phyloP scores from a whole-genome alignment of 179 eudicot genomes.

The Vitellaria paradoxa region DNA sequence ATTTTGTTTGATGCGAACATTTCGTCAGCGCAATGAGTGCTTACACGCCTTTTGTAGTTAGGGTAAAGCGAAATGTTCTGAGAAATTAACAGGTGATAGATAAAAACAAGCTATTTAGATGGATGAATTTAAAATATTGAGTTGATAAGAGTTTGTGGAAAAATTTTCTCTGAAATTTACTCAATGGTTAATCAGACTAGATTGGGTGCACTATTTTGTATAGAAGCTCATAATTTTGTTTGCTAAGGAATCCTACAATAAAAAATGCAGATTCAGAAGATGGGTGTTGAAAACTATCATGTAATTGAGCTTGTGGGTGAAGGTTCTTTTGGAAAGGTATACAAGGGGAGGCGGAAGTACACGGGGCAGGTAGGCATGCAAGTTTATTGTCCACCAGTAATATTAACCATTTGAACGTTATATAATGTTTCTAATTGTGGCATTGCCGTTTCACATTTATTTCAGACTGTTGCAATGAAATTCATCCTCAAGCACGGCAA shows the following conservation, averaged over 20 bases:
- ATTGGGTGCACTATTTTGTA: not conserved
- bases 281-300: conserved; percentile 95
- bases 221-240: not conserved
- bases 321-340: conserved; percentile 98
- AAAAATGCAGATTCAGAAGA: conserved; percentile 23
- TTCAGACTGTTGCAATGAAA: conserved; percentile 96
- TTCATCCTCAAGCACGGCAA: conserved; percentile 94
- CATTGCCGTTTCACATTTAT: conserved; percentile 1
- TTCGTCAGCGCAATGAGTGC: not conserved
- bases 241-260: not conserved
- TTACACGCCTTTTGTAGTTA: not conserved
- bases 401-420: not conserved
- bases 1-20: not conserved
- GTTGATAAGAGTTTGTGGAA: too few relatives aligned
- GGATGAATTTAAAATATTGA: not conserved
- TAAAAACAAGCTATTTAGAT: not conserved
- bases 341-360: conserved; percentile 83
- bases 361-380: conserved; percentile 62
- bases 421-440: not conserved
- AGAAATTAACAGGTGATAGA: not conserved
- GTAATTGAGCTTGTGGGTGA: conserved; percentile 99
- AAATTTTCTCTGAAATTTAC: not conserved
- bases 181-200: not conserved
- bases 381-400: not conserved
- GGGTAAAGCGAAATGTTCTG: not conserved